Evolutionary conservation across 2,329 filamentous ascomycete genomes (phyloP).

Genomic region (Harringtonia lauricola): DNA sequence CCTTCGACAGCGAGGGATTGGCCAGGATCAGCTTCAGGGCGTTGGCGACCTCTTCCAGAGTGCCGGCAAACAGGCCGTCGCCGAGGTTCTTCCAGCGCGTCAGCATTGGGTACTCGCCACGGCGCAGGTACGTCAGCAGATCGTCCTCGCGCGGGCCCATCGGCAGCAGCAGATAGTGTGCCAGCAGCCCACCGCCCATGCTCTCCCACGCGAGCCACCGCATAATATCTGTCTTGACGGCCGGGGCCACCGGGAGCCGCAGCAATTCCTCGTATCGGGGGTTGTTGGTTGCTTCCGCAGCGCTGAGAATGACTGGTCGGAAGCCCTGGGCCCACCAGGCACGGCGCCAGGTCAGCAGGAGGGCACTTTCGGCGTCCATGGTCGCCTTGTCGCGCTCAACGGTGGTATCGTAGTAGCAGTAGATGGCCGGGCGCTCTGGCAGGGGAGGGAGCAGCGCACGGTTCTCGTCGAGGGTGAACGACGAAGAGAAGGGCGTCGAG

Average conservation of each 20-base stretch:
- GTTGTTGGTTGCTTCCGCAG: conserved; percentile 73
- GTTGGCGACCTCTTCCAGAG: conserved; percentile 50
- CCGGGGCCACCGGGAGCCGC: conserved; percentile 44
- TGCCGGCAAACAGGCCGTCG: conserved; percentile 62
- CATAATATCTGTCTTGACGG: conserved; percentile 60
- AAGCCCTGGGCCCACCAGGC: conserved; percentile 97
- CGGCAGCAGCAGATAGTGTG: conserved; percentile 70
- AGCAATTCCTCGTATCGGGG: conserved; percentile 66
- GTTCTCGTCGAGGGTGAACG: conserved; percentile 69
- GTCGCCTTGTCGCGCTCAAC: conserved; percentile 49
- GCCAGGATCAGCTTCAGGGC: conserved; percentile 51
- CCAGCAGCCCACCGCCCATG: conserved; percentile 75
- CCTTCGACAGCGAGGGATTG: conserved; percentile 40
- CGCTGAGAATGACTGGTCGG: conserved; percentile 68
- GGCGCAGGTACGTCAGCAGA: conserved; percentile 60
- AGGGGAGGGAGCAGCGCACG: conserved; percentile 75
- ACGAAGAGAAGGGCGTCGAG: conserved; percentile 71
- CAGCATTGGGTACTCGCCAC: conserved; percentile 62
- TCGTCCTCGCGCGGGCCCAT: conserved; percentile 69
- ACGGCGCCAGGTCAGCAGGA: conserved; percentile 78
- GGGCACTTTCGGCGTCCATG: conserved; percentile 61
- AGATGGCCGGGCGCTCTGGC: conserved; percentile 58
- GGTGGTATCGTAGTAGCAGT: conserved; percentile 79
- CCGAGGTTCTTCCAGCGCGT: conserved; percentile 65
- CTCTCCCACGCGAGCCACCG: conserved; percentile 88